Evolutionary conservation across 2,329 filamentous ascomycete species (phyloP).

Genomic region (Curvularia eragrostidis): DNA sequence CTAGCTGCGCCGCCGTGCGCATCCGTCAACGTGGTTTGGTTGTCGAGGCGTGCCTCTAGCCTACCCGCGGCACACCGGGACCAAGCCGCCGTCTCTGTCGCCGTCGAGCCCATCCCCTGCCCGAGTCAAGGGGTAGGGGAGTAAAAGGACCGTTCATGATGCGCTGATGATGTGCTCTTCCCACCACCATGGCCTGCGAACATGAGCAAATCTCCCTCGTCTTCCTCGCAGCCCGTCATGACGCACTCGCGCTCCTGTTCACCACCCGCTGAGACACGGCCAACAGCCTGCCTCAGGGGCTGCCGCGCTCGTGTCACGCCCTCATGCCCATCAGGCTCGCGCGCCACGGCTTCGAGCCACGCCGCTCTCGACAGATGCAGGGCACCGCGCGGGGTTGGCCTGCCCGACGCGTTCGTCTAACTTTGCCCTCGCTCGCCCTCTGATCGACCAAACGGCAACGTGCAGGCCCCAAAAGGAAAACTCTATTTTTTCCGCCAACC

Average conservation of each 20-base stretch:
- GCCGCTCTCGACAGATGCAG: slow-evolving; percentile 22
- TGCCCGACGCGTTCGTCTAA: slow-evolving; percentile 30
- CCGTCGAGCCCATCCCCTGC: slow-evolving; percentile 25
- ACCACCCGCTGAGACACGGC: slow-evolving; percentile 1
- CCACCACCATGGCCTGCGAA: slow-evolving; percentile 14
- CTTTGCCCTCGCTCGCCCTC: slow-evolving; percentile 16
- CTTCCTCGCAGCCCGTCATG: not conserved
- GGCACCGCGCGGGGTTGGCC: slow-evolving; percentile 28
- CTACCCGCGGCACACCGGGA: slow-evolving; percentile 40
- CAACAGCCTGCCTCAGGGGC: slow-evolving; percentile 2
- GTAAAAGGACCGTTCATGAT: slow-evolving; percentile 22
- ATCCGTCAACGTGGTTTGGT: slow-evolving; percentile 41
- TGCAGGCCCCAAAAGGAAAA: slow-evolving; percentile 17
- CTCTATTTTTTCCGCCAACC: slow-evolving; percentile 17
- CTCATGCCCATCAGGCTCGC: slow-evolving; percentile 14
- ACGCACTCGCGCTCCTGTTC: not conserved
- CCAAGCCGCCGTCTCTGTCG: slow-evolving; percentile 29
- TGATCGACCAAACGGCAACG: slow-evolving; percentile 29
- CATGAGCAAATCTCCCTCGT: not conserved
- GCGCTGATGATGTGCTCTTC: slow-evolving; percentile 24
- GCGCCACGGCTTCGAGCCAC: slow-evolving; percentile 13
- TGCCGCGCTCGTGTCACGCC: slow-evolving; percentile 18
- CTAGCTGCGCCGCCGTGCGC: slow-evolving; percentile 22
- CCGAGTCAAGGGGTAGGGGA: slow-evolving; percentile 27
- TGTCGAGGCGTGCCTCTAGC: slow-evolving; percentile 39